Base-by-base conservation (phyloP, 208 protist genomes). In the Trypanosoma lewisi region DNA sequence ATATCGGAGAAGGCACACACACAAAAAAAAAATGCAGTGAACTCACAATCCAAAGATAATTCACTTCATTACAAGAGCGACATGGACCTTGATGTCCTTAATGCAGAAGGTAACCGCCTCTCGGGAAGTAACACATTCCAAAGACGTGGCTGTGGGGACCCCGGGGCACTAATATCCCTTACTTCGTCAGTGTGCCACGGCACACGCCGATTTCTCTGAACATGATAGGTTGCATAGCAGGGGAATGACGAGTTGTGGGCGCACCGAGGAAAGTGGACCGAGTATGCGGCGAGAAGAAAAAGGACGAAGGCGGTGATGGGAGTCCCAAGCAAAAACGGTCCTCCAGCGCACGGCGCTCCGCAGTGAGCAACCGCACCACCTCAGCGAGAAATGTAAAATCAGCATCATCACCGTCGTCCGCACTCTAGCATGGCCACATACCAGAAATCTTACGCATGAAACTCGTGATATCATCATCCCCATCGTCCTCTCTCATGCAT, bases 321-420 rank as follows among this genome's bases (percentile, higher is more conserved):
- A n/a, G 27, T 30, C 62, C 62, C 14, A 25, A 34, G 25, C 42
- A 34, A 30, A 50, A 23, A 7, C 50, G 19, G 30, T 28, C 25
- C 8, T 60, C 37, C 36, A 67, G 39, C 21, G 36, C 62, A 23
- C 17, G 23, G 8, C 62, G 49, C 16, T 47, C 52, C 1, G 39
- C 14, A 33, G 62, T 37, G 52, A 67, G 60, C 14, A 67, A 25
- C 8, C 62, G 37, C n/a, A 52, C 39, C 28, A 67, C 33, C 16
- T 58, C 50, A 16, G 44, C 49, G 12, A 59, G 33, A 5, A 12
- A 31, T 44, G 30, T 44, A 19, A 60, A 23, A 7, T 57, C 60
- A 14, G 21, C 14, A 2, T 57, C 34, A 21, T 21, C n/a, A n/a
- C n/a, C n/a, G n/a, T n/a, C n/a, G n/a, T n/a, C n/a, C n/a, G 2